A percentile compares a stretch with the other conserved stretches of the same genome.
Evolutionary conservation across 2,329 filamentous ascomycete species (phyloP).

Genomic region (Cercospora citrullina): DNA sequence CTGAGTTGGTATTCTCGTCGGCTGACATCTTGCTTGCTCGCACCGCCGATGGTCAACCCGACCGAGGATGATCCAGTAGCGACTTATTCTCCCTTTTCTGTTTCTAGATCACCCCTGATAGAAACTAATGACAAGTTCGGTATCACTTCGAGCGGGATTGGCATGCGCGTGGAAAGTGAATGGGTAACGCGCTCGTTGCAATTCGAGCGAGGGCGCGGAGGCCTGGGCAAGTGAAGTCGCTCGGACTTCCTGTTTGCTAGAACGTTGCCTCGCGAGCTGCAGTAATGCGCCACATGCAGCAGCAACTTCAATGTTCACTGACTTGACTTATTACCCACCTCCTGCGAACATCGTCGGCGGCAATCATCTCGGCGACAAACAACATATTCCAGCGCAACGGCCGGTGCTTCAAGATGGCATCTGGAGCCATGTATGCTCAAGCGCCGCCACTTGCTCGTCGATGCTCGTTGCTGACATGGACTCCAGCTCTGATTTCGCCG

Average conservation of each 20-base stretch:
- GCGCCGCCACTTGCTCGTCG: background rate
- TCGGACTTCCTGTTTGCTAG: background rate
- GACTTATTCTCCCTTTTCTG: background rate
- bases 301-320: no score
- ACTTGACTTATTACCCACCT: no score
- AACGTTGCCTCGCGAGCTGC: background rate
- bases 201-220: background rate
- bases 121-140: background rate
- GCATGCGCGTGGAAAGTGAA: background rate
- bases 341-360: no score
- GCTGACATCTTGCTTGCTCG: background rate
- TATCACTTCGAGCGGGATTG: background rate
- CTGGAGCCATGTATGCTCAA: background rate
- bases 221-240: no score
- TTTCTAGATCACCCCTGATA: background rate
- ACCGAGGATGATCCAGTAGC: background rate
- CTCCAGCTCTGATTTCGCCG: no score
- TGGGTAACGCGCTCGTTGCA: background rate
- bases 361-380: no score
- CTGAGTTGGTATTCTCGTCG: background rate
- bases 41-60: background rate
- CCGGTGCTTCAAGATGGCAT: no score
- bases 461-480: background rate
- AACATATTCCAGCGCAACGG: no score
- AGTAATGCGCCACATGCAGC: background rate